Percentiles rank a stretch among this genome's conserved stretches.
Conservation (phyloP, 2,329 filamentous ascomycete species). For the Fusarium falciforme region DNA sequence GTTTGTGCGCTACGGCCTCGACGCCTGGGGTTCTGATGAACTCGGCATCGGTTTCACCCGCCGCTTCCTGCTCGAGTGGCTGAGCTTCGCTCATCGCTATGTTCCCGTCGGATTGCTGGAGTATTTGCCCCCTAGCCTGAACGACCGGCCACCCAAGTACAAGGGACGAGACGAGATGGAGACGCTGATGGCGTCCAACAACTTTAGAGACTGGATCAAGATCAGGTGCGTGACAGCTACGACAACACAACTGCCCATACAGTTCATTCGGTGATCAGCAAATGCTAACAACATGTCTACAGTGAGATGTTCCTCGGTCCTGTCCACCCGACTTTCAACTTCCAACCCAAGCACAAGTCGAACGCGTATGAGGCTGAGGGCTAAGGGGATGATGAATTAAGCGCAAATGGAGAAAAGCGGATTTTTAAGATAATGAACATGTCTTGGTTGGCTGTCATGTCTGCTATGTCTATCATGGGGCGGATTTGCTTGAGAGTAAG, state of each 20-base stretch:
- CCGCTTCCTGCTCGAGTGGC: conserved; percentile 93
- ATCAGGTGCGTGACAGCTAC: conserved; percentile 76
- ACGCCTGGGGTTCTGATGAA: conserved; percentile 96
- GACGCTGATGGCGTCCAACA: conserved; percentile 88
- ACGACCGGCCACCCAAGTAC: conserved; percentile 89
- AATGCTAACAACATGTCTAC: conserved; percentile 31
- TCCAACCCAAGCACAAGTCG: conserved; percentile 97
- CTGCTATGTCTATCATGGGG: not conserved
- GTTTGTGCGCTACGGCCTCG: conserved; percentile 89
- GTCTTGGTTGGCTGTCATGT: conserved; percentile 6
- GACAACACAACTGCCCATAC: not conserved
- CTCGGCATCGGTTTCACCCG: conserved; percentile 90
- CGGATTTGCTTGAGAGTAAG: not conserved
- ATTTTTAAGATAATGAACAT: not conserved
- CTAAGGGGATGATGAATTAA: conserved; percentile 45
- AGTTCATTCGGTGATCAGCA: not conserved
- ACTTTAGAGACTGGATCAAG: conserved; percentile 99
- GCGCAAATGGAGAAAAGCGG: not conserved
- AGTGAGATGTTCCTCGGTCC: conserved; percentile 99
- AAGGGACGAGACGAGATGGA: conserved; percentile 89
- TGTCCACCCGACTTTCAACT: conserved; percentile 89
- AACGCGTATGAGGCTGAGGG: conserved; percentile 87
- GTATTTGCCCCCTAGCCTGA: conserved; percentile 85
- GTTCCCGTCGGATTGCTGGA: conserved; percentile 91
- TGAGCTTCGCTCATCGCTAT: conserved; percentile 94